phyloP scores from a whole-genome alignment of 208 protist species.

The Vickermania spadyakhi region DNA sequence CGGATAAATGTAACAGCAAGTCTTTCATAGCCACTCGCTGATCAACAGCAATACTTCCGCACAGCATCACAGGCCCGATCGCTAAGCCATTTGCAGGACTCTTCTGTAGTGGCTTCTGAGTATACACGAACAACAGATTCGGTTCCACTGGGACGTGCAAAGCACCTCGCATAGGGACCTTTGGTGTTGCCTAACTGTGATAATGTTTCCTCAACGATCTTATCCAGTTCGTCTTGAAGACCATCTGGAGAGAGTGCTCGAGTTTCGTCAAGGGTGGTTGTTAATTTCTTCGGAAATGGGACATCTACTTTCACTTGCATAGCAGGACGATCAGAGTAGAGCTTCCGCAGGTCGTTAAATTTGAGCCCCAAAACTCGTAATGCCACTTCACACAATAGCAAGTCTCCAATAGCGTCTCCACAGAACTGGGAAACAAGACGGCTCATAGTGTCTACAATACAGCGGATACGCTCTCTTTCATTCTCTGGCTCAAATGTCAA shows the following conservation, averaged over 20 bases:
- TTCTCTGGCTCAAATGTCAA: background rate
- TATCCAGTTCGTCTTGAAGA: constrained; percentile 44
- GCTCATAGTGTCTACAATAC: constrained; percentile 7
- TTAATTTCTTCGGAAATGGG: constrained; percentile 17
- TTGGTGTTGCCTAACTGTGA: background rate
- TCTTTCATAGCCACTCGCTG: no score
- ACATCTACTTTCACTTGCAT: constrained; percentile 37
- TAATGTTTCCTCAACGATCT: constrained; percentile 22
- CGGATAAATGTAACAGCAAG: no score
- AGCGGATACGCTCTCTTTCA: constrained; percentile 4
- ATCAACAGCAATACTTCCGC: constrained; percentile 29
- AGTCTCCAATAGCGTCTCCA: constrained; percentile 80
- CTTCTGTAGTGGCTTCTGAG: constrained; percentile 38
- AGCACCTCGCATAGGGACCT: constrained; percentile 34
- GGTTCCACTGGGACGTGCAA: constrained; percentile 92
- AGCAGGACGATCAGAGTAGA: constrained; percentile 61
- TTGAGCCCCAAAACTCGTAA: constrained; percentile 27
- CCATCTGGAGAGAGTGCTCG: background rate
- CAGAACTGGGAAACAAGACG: constrained; percentile 73
- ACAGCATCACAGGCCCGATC: constrained; percentile 12
- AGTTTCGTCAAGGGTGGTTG: constrained; percentile 31
- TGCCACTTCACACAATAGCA: constrained; percentile 65
- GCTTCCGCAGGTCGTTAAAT: constrained; percentile 24
- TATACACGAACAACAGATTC: constrained; percentile 92
- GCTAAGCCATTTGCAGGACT: constrained; percentile 15